Conservation (phyloP, 192 early-diverging fungal genomes). For the Rhizophagus sp. region DNA sequence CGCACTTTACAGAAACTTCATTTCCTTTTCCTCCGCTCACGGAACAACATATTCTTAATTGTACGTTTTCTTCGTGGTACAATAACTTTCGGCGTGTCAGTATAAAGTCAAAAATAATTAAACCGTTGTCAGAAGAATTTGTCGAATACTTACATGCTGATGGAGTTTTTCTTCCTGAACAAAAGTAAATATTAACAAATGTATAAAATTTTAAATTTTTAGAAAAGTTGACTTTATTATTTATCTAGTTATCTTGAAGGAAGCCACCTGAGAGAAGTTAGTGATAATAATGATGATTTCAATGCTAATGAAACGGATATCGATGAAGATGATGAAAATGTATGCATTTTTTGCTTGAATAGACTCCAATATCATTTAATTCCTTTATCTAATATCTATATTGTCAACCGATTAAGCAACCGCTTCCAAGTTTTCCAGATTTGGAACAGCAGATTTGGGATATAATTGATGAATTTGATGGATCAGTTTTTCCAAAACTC, state of each 20-base stretch:
- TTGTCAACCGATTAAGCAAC: conserved; percentile 30
- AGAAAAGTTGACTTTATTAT: conserved; percentile 34
- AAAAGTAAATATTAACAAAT: conserved; percentile 47
- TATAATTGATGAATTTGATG: conserved; percentile 72
- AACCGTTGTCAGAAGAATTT: conserved; percentile 74
- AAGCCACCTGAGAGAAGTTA: conserved; percentile 11
- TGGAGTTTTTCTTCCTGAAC: conserved; percentile 78
- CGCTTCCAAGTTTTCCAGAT: conserved; percentile 61
- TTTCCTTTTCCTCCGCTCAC: conserved; percentile 60
- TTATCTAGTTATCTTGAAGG: conserved; percentile 36
- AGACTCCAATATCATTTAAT: neutral
- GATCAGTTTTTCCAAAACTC: conserved; percentile 89
- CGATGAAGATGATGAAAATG: conserved; percentile 40
- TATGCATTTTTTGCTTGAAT: neutral
- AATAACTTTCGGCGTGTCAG: conserved; percentile 60
- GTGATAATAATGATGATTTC: conserved; percentile 38
- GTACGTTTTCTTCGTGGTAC: conserved; percentile 83
- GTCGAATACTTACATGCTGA: conserved; percentile 84
- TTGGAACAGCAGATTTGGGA: conserved; percentile 61
- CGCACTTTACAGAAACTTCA: neutral
- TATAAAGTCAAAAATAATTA: conserved; percentile 73
- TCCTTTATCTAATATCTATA: neutral
- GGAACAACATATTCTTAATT: conserved; percentile 63
- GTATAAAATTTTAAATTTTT: neutral
- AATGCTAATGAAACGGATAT: conserved; percentile 41